These are phyloP conservation scores for Capronia coronata DNA, from an alignment of 2,329 filamentous ascomycete species.

Conservation along the genomic window DNA sequence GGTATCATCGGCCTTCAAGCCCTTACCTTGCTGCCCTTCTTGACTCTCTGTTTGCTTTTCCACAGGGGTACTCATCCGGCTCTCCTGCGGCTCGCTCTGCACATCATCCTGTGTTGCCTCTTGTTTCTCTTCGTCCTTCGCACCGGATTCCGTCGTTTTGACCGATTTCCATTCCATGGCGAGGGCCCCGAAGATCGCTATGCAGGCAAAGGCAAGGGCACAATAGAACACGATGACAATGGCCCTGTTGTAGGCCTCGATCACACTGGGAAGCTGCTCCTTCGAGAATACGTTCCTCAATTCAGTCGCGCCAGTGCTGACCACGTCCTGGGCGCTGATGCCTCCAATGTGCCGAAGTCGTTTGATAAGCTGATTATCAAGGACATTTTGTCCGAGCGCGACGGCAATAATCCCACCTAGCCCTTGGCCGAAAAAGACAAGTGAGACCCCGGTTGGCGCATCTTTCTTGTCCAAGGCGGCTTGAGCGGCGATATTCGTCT, in stretches of 20 bases:
- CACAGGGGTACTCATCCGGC: background rate
- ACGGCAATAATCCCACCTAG: conserved; percentile 18
- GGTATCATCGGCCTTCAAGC: background rate
- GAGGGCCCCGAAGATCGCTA: conserved; percentile 17
- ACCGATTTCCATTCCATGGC: conserved; percentile 26
- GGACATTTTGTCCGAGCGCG: conserved; percentile 23
- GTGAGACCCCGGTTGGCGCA: conserved; percentile 21
- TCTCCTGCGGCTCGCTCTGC: background rate
- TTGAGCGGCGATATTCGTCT: conserved; percentile 24
- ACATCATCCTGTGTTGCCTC: background rate
- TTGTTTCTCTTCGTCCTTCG: background rate
- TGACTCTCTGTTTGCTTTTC: background rate
- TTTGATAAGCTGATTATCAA: conserved; percentile 18
- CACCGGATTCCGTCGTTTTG: conserved; percentile 4
- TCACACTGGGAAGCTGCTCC: conserved; percentile 5
- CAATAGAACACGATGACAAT: conserved; percentile 13
- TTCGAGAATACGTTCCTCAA: conserved; percentile 5
- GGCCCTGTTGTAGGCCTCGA: conserved; percentile 15
- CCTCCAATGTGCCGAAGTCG: background rate
- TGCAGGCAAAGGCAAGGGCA: conserved; percentile 17
- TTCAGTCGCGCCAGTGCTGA: conserved; percentile 15
- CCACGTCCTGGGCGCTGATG: conserved; percentile 13
- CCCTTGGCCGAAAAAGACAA: conserved; percentile 17
- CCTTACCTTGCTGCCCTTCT: background rate
- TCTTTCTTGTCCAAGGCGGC: conserved; percentile 25